phyloP scores from a whole-genome alignment of 306 rosid genomes.

The Oemleria cerasiformis region DNA sequence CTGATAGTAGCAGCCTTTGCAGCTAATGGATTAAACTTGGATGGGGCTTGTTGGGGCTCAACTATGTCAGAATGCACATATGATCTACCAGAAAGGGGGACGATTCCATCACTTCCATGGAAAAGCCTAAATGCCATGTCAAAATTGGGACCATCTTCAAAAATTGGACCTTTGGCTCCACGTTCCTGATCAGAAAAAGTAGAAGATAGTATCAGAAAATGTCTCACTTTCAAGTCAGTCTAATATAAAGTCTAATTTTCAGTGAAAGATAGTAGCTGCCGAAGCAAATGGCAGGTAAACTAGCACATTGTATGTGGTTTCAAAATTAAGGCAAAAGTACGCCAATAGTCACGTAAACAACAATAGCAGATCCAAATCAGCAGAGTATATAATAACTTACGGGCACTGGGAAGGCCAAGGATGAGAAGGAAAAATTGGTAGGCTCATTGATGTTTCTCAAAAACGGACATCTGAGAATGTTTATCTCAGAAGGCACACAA shows the following conservation, averaged over 20 bases:
- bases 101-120: conserved; percentile 94
- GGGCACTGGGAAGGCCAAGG: conserved; percentile 73
- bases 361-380: conserved; percentile 7
- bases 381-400: conserved; percentile 44
- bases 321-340: not conserved
- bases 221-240: conserved; percentile 2
- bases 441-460: conserved; percentile 98
- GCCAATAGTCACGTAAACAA: conserved; percentile 7
- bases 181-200: conserved; percentile 48
- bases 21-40: conserved; percentile 87
- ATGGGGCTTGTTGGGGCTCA: conserved; percentile 41
- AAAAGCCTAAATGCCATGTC: conserved; percentile 92
- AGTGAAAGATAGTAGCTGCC: too few species aligned
- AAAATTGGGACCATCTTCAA: conserved; percentile 97
- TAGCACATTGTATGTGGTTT: too few species aligned
- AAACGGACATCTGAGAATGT: conserved; percentile 80
- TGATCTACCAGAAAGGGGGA: conserved; percentile 75
- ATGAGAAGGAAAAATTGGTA: conserved; percentile 77
- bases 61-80: conserved; percentile 48
- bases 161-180: conserved; percentile 90
- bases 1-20: conserved; percentile 98
- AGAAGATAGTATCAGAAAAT: conserved; percentile 19
- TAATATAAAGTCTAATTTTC: not conserved
- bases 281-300: too few species aligned
- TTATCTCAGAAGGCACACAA: conserved; percentile 36